phyloP scores from a whole-genome alignment of 768 basidiomycete species.

The Lentinula raphanica region DNA sequence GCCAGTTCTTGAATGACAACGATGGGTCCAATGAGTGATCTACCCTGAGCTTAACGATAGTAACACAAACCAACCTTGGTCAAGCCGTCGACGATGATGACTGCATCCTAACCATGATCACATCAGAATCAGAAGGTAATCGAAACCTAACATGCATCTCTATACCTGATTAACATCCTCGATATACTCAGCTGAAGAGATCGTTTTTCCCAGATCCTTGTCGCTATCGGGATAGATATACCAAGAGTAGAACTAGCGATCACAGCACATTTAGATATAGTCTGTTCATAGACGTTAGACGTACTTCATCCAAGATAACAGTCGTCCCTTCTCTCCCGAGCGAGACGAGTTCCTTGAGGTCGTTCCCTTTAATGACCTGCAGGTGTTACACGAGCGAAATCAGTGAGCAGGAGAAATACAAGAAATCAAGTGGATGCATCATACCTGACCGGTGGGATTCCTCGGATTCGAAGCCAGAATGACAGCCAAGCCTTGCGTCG shows the following conservation, averaged over 20 bases:
- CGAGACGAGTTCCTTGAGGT: conserved; percentile 74
- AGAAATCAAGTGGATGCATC: too few relatives aligned
- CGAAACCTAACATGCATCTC: neutral
- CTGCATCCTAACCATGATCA: conserved; percentile 48
- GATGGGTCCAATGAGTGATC: neutral
- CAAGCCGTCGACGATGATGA: conserved; percentile 85
- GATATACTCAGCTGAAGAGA: conserved; percentile 80
- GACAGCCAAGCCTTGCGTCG: conserved; percentile 77
- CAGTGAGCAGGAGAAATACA: too few relatives aligned
- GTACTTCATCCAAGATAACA: conserved; percentile 77
- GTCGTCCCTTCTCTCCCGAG: conserved; percentile 77
- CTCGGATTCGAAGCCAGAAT: conserved; percentile 92
- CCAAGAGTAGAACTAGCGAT: conserved; percentile 83
- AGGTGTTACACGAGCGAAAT: neutral
- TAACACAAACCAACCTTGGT: conserved; percentile 78
- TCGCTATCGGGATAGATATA: conserved; percentile 84
- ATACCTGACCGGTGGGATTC: conserved; percentile 92
- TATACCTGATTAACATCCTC: conserved; percentile 77
- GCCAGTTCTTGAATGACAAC: conserved; percentile 67
- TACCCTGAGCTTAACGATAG: neutral
- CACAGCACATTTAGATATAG: neutral
- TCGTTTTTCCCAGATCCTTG: conserved; percentile 66
- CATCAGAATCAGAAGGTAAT: neutral
- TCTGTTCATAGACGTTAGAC: neutral
- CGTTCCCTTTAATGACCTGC: conserved; percentile 64